phyloP scores from a whole-genome alignment of 2,329 filamentous ascomycete genomes.

The Alternaria sp. region DNA sequence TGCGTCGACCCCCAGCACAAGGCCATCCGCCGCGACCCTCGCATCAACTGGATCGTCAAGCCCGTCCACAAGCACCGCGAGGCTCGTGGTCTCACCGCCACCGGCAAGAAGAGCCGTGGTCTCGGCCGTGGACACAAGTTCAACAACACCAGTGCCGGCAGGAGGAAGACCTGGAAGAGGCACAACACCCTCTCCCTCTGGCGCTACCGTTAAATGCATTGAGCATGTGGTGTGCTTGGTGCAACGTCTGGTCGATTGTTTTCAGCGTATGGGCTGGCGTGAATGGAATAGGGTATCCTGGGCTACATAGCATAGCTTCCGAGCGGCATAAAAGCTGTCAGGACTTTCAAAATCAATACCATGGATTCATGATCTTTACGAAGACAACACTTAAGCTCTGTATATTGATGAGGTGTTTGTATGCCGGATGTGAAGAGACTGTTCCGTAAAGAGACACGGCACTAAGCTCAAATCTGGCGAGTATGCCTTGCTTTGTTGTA shows the following conservation, averaged over 20 bases:
- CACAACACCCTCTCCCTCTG: conserved; percentile 99
- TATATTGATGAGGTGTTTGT: neutral
- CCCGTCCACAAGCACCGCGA: conserved; percentile 99
- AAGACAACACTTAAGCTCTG: conserved; percentile 6
- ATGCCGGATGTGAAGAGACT: neutral
- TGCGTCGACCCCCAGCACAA: conserved; percentile 99
- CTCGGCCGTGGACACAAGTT: conserved; percentile 99
- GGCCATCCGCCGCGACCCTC: conserved; percentile 97
- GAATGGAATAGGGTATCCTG: conserved; percentile 47
- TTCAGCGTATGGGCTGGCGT: conserved; percentile 46
- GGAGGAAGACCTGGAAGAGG: conserved; percentile 99
- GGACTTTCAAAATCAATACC: conserved; percentile 44
- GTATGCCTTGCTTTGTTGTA: conserved; percentile 6
- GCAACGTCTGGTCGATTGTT: conserved; percentile 43
- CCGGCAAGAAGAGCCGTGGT: conserved; percentile 99
- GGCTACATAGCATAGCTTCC: conserved; percentile 47
- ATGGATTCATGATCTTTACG: conserved; percentile 44
- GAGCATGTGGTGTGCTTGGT: conserved; percentile 39
- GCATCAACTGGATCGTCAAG: conserved; percentile 99
- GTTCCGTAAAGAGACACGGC: neutral
- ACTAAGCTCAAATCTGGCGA: neutral
- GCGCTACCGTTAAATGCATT: conserved; percentile 82
- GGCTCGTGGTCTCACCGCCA: conserved; percentile 94
- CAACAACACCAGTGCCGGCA: conserved; percentile 97
- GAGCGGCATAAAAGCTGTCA: conserved; percentile 31